phyloP scores from a whole-genome alignment of 73 alveolate species.

The Symbiodinium natans region DNA sequence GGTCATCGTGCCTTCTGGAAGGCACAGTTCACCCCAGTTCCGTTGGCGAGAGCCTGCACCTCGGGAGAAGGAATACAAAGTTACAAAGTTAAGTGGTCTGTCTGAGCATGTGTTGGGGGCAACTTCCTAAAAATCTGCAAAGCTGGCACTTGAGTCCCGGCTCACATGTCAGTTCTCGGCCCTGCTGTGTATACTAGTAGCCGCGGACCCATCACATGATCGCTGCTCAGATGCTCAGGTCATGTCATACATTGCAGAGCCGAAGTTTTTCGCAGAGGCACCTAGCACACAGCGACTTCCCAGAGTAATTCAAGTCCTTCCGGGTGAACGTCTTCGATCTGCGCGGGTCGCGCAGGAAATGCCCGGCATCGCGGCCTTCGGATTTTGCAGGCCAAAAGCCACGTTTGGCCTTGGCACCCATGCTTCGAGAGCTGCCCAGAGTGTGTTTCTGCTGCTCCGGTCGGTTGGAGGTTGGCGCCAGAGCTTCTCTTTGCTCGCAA shows the following conservation, averaged over 20 bases:
- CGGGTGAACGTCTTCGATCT: no score
- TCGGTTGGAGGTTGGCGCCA: conserved; percentile 39
- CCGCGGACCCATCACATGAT: no score
- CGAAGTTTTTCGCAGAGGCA: conserved; percentile 26
- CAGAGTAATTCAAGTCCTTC: not conserved
- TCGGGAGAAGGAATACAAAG: no score
- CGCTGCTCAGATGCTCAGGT: conserved; percentile 18
- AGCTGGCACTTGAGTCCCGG: no score
- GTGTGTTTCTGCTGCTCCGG: not conserved
- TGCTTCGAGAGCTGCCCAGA: not conserved
- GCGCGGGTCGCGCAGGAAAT: conserved; percentile 25
- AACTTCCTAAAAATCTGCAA: no score
- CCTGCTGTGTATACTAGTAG: no score
- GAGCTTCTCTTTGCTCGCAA: conserved; percentile 18
- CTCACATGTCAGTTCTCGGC: no score
- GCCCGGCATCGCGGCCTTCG: conserved; percentile 31
- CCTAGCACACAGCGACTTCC: not conserved
- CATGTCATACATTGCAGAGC: conserved; percentile 48
- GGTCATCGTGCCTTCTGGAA: no score
- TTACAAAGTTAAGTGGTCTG: no score
- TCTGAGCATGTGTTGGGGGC: no score
- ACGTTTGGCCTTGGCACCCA: not conserved
- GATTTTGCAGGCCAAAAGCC: conserved; percentile 26
- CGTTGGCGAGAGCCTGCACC: not conserved
- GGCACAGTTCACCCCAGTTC: conserved; percentile 26